Conservation (phyloP, 805 yeast genomes). For the Pichia eremophila region DNA sequence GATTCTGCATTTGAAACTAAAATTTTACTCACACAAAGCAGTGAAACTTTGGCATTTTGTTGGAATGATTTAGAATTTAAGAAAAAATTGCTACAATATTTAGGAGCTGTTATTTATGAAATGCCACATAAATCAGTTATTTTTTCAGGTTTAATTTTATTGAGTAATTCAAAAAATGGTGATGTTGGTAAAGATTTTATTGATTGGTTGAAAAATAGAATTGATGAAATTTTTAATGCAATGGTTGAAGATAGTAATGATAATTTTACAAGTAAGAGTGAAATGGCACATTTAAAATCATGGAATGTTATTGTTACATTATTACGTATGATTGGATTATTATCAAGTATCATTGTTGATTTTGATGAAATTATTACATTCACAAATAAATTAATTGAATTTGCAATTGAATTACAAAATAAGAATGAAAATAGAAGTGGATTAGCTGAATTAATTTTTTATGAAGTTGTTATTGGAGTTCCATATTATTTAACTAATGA, state of each 20-base stretch:
- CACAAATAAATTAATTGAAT: conserved; percentile 42
- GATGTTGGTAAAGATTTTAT: conserved; percentile 60
- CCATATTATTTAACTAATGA: conserved; percentile 39
- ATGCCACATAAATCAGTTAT: conserved; percentile 85
- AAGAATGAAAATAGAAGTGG: conserved; percentile 36
- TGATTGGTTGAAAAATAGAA: conserved; percentile 56
- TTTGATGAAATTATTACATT: conserved; percentile 30
- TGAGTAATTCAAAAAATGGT: conserved; percentile 54
- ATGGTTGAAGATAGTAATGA: conserved; percentile 6
- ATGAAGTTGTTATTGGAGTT: conserved; percentile 48
- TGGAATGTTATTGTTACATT: conserved; percentile 67
- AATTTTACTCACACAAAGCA: conserved; percentile 31
- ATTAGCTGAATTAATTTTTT: conserved; percentile 59
- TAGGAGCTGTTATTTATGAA: conserved; percentile 65
- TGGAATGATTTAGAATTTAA: conserved; percentile 44
- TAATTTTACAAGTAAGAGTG: conserved; percentile 6
- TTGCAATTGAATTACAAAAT: conserved; percentile 49
- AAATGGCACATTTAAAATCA: conserved; percentile 9
- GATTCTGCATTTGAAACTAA: conserved; percentile 32
- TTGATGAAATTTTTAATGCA: conserved; percentile 40
- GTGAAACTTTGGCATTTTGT: conserved; percentile 53
- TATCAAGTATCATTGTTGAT: conserved; percentile 51
- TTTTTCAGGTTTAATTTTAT: conserved; percentile 57
- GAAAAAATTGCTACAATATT: conserved; percentile 47
- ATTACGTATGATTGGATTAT: conserved; percentile 57